Evolutionary conservation across 2,329 filamentous ascomycete species (phyloP), one percentile per base, ranked within the genome.

Genomic region (Arthrinium puccinioides): DNA sequence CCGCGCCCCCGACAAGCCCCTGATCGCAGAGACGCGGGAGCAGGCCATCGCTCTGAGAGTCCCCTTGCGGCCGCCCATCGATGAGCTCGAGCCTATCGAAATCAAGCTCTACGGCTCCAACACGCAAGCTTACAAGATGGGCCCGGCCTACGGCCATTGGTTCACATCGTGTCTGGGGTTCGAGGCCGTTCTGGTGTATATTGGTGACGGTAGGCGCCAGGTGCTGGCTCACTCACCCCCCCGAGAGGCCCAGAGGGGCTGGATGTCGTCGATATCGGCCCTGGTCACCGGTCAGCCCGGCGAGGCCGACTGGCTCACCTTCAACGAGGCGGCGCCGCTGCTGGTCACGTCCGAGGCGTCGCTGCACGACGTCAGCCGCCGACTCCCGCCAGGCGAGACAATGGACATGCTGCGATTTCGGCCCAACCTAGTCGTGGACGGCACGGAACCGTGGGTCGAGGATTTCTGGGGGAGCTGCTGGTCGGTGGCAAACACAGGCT

Each of bases 271-370:
- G 20, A 44, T 64, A 26, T 48, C 52, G 21, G 57, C 49, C 35
- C 62, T 55, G 40, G 37, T 69, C 25, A 37, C 46, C 27, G 46
- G 48, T 9, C 23, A 5, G 21, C 21, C 13, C 42, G 24, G 49
- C 8, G 58, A 69, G 10, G 54, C 64, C 10, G 63, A 69, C 24
- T 72, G 66, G 52, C 69, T 90, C 29, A 76, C 74, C 3, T 92
- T 90, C 59, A 75, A 79, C 26, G 86, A 92, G 58, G 75, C 76
- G 44, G 84, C 85, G 1, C 82, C 86, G 1, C 84, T 84, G 55
- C 72, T 95, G 11, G 59, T 95, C 18, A 71, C 82, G 5, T 85
- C 80, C 1, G 70, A 79, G 42, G 72, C 76, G 3, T 92, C 84
- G 1, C 70, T 89, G n/a, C 60, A 68, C 15, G 70, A 85, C 47